Base-by-base conservation (phyloP, 2,329 filamentous ascomycete species). In the Colletotrichum liriopes region DNA sequence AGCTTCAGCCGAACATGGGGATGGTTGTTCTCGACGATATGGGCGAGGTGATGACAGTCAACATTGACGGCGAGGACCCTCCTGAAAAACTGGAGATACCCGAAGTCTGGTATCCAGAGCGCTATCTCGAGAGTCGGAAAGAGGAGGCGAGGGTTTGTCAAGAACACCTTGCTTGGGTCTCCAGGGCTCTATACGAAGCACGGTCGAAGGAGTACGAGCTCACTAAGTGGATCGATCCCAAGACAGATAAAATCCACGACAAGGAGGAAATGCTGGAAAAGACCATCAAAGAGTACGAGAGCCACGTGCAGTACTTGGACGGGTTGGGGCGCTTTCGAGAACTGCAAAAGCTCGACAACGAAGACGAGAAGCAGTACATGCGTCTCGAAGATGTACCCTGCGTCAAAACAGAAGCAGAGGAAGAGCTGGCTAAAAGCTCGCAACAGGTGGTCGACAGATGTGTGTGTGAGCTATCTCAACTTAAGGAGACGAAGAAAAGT, bases 31-130 rank as follows among this genome's bases (percentile, higher is more conserved):
- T 88, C 49, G 79, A 80, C n/a, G 80, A 84, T 18, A 81, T 84
- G 71, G 86, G 86, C 5, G 86, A 89, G n/a, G 82, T 90, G 4
- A 75, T 90, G 32, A 83, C 84, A 9, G 81, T 90, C 47, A 83
- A 84, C 54, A 76, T 90, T 16, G 80, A 81, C 20, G 82, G 82
- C 3, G 79, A 82, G 5, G 85, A 84, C 2, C 80, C 85, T 5
- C 76, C 79, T 9, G 83, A 84, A 55, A 82, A 82, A 3, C 81
- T 89, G 52, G 86, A 89, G 4, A 84, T 90, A 43, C 88, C 88
- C 7, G 79, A 81, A 52, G 79, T 85, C 16, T 84, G 89, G 73
- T 90, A 88, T 74, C 85, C 87, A 1, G 88, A 90, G 77, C 85
- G 83, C n/a, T 90, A 90, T 69, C 78, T 88, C 63, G 79, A 81